Conservation (phyloP, 176 grass and related monocot species). For the sorghum (Sorghum bicolor) region Sorghum_bicolor_NCBIv3 NC_012874.2:52582501-52583000, state of each 20-base stretch:
- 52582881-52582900: no score
- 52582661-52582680: neutral
- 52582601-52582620: no score
- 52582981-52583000: no score
- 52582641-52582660: neutral
- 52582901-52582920: neutral
- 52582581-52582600: neutral
- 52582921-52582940: neutral
- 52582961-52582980: neutral
- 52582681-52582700: neutral
- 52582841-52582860: neutral
- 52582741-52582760: neutral
- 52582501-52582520: neutral
- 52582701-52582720: neutral
- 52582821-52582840: neutral
- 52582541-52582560: neutral
- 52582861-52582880: no score
- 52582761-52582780: neutral
- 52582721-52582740: neutral
- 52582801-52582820: neutral
- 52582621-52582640: no score
- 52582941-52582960: neutral
- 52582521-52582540: neutral
- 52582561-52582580: conserved; percentile 12
- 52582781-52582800: no score